Evolutionary conservation across 352 stramenopile genomes (phyloP), one percentile per base, ranked within the genome.

Genomic region (Pythium aphanidermatum): DNA sequence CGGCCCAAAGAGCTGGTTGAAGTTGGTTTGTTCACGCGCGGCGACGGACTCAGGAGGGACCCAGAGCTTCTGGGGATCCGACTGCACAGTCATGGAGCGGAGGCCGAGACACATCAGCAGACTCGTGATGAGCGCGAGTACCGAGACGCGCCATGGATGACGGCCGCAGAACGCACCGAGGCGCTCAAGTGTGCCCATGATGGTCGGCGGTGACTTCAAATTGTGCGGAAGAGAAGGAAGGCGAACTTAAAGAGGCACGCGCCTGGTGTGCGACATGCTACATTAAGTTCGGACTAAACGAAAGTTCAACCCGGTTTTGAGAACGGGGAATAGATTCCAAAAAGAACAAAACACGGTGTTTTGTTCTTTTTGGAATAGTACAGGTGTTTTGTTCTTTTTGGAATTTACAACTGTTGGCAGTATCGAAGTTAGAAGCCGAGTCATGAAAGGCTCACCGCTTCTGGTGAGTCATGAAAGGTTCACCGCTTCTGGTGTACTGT

Each of bases 1-100:
- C 30, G 82, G 75, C 19, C 70, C 68, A 55, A 94, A 94, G 44
- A 87, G 70, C 48, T 71, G 57, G 55, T 92, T 70, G 65, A 94
- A 92, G 60, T 65, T 73, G 50, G 19, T 36, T 49, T 94, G 77
- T 38, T 94, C 78, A 23, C 47, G 58, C 20, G 74, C 71, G 2
- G 82, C 75, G 25, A 70, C 61, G 35, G 70, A 87, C 47, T 60
- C 44, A 0, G 76, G 77, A 31, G 82, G 56, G 32, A 94, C 82
- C 82, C 82, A 94, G 17, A 94, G 72, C 48, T 70, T 70, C 54
- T 94, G 79, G 13, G 82, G 82, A 35, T 94, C 74, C 14, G 74
- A 85, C 65, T 86, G 70, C 32, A 92, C 60, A 39, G 54, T 63
- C 65, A 90, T 75, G 21, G 68, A 60, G 16, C 65, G 44, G 16